Evolutionary conservation across 2,329 filamentous ascomycete genomes (phyloP).

Genomic region (Pseudogymnoascus sp.): DNA sequence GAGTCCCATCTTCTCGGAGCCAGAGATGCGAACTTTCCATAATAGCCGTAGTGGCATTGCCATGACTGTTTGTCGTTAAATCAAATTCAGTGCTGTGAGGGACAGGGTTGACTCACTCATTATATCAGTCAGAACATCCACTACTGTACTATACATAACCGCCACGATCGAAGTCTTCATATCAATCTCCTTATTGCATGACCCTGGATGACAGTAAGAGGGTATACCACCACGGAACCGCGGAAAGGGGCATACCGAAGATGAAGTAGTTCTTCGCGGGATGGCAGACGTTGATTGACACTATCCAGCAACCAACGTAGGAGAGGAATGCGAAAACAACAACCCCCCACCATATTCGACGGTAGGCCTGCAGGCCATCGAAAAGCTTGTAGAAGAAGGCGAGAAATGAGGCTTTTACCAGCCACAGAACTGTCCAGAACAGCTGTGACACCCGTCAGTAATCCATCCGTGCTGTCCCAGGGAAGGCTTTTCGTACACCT

Average conservation of each 20-base stretch:
- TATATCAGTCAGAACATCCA: not conserved
- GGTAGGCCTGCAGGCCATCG: not conserved
- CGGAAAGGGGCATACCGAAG: not conserved
- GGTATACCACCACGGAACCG: not conserved
- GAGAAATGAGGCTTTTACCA: conserved; percentile 10
- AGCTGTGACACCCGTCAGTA: not conserved
- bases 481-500: not conserved
- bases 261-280: not conserved
- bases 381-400: conserved; percentile 9
- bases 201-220: not conserved
- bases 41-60: not conserved
- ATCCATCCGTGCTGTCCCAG: not conserved
- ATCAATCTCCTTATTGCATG: not conserved
- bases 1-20: not conserved
- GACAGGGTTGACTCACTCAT: not conserved
- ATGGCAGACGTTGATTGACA: not conserved
- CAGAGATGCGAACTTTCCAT: not conserved
- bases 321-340: not conserved
- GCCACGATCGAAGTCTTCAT: not conserved
- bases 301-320: conserved; percentile 1
- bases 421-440: conserved; percentile 10
- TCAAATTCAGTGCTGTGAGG: not conserved
- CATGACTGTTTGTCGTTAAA: not conserved
- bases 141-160: not conserved
- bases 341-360: conserved; percentile 1